These are phyloP conservation scores for Nyctanthes arbortristis DNA, from an alignment of 257 asterid species.

Conservation along the genomic window DNA sequence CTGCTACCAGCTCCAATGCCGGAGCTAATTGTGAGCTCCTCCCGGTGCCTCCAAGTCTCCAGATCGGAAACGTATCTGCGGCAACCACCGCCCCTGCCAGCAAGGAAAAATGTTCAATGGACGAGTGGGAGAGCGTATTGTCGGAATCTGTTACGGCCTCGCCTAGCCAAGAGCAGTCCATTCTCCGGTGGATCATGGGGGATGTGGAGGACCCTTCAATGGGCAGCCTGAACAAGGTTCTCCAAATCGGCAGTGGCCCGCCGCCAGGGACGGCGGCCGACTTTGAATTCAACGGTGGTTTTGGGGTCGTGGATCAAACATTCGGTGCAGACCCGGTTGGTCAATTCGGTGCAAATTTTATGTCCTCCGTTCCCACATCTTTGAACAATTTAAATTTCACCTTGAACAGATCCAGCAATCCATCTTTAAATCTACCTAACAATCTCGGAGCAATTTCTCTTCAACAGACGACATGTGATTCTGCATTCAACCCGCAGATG, in stretches of 20 bases:
- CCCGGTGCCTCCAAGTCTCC: constrained; percentile 60
- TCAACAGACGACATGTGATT: constrained; percentile 47
- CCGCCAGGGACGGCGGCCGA: constrained; percentile 41
- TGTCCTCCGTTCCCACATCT: constrained; percentile 39
- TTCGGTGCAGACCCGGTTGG: constrained; percentile 42
- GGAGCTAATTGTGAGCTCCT: constrained; percentile 60
- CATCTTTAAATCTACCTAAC: constrained; percentile 39
- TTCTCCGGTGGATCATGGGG: constrained; percentile 85
- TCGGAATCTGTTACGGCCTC: constrained; percentile 69
- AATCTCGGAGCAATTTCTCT: constrained; percentile 38
- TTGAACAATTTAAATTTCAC: constrained; percentile 32
- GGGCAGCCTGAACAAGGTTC: constrained; percentile 54
- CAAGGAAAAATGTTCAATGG: constrained; percentile 62
- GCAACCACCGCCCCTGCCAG: constrained; percentile 28
- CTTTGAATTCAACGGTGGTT: constrained; percentile 55
- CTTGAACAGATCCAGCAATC: constrained; percentile 33
- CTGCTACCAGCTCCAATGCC: constrained; percentile 77
- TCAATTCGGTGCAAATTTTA: constrained; percentile 36
- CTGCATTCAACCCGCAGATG: constrained; percentile 54
- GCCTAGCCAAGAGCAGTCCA: constrained; percentile 72
- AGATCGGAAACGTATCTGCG: constrained; percentile 35
- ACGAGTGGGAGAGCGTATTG: constrained; percentile 88
- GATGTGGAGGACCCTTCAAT: constrained; percentile 85
- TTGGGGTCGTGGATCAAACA: constrained; percentile 72
- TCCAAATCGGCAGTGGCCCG: constrained; percentile 52